These are phyloP conservation scores for Sphagnum contortum DNA, from an alignment of 225 moss, liverwort and hornwort species.

Conservation along the genomic window DNA sequence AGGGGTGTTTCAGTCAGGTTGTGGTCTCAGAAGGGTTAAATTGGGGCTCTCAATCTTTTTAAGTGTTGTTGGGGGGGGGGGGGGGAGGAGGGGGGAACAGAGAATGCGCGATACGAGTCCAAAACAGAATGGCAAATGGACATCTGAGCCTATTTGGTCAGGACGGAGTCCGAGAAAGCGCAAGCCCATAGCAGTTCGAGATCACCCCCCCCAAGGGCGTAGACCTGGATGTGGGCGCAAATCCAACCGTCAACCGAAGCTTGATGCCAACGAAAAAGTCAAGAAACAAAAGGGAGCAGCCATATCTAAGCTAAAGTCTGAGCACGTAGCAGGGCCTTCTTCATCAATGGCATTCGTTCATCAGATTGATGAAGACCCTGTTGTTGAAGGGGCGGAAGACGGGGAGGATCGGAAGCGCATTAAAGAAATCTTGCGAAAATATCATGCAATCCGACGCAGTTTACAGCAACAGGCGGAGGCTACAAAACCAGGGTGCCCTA, in stretches of 20 bases:
- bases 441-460: background rate
- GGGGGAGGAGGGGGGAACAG: no score
- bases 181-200: constrained; percentile 1
- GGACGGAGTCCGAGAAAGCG: background rate
- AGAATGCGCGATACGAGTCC: no score
- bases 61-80: no score
- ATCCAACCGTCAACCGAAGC: background rate
- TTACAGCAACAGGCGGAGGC: constrained; percentile 1
- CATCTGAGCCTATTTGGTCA: no score
- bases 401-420: background rate
- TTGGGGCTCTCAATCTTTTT: no score
- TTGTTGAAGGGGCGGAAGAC: background rate
- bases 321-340: no score
- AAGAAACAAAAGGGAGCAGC: background rate
- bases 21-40: no score
- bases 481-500: background rate
- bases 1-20: no score
- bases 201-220: constrained; percentile 1
- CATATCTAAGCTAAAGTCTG: no score
- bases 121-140: no score
- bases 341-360: no score
- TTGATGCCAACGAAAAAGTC: background rate
- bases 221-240: background rate
- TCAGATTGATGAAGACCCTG: background rate
- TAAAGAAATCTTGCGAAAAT: background rate